Base-by-base conservation (phyloP, 768 basidiomycete species). In the Serendipita indica region DNA sequence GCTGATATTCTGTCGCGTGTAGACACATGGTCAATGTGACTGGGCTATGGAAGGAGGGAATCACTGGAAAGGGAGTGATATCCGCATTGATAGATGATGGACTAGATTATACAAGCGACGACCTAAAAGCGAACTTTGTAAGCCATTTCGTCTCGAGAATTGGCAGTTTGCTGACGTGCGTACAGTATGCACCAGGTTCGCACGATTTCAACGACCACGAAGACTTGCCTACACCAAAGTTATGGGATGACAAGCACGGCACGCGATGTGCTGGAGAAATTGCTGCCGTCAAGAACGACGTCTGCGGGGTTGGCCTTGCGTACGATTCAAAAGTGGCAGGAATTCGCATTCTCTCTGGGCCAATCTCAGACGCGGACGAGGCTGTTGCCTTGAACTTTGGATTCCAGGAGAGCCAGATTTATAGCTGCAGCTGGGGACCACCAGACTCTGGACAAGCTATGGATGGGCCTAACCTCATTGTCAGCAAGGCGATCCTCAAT, bases 131-230 rank as follows among this genome's bases (percentile, higher is more conserved):
- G 28, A 77, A 77, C 61, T 77, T 76, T 62, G 76, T 76, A 63
- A 64, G 74, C 68, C 13, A 4, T 5, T 16, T 27, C 34, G 1
- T 12, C 18, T 61, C 18, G 25, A 33, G 27, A 22, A 22, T 33
- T 18, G 28, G 14, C 22, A 6, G 34, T 46, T 28, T 60, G 16
- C 28, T 37, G 14, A 32, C 58, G 14, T 34, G 13, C 18, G 20
- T 10, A 22, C 60, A 75, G 75, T 72, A 66, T 63, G 64, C 72
- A 33, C 72, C 73, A 56, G 75, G 74, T 0, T 75, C 74, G 0
- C 74, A 70, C 63, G 76, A 77, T 63, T 77, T 74, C 67, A 77
- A 77, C 67, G 75, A 77, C 62, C 74, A 77, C 63, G 70, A 69
- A 18, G 67, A 72, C 3, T 66, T 75, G 2, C 76, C 76, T 27